Evolutionary conservation across 495 filamentous ascomycete genomes (phyloP), one percentile per base, ranked within the genome.

Genomic region (Hypomontagnella monticulosa): DNA sequence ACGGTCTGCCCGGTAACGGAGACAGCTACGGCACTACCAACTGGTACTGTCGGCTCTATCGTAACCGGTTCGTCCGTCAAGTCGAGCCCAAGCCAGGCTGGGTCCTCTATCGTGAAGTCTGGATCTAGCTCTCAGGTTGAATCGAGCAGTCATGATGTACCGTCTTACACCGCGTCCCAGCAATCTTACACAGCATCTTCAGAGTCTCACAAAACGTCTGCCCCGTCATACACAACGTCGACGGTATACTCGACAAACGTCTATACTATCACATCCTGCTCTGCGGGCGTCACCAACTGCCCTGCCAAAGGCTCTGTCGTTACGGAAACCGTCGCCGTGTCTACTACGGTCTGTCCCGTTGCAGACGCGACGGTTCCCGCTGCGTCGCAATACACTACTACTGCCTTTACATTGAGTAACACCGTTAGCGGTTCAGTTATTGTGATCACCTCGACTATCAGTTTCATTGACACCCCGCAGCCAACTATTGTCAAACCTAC

Each of bases 201-300:
- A 9, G 36, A 14, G 32, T 54, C 58, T 37, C 33, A 61, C 49
- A 8, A 14, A 62, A n/a, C 49, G 19, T 54, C 57, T 23, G 34
- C 43, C 19, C 60, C 58, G 18, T 40, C 61, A 34, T 71, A 71
- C 34, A 74, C 74, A 12, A 76, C 74, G 15, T 76, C 74, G 59
- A 86, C 84, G n/a, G 74, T 85, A 19, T 85, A 80, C 70, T 74
- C 75, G 12, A 87, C 85, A n/a, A 82, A 76, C 27, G 63, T 78
- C 53, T 71, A 82, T 48, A 85, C 84, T 0, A 75, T 84, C 67
- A 84, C 79, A 4, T 77, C 78, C 63, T 87, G 84, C 54, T 78
- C 79, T 4, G 63, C 83, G 5, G 80, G 73, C 2, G 83, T 85
- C 15, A 83, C 78, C 5, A 71, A 83, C 71, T 87, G 85, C 71